Conservation (phyloP, 2,329 filamentous ascomycete genomes). For the Pseudogymnoascus sp. region DNA sequence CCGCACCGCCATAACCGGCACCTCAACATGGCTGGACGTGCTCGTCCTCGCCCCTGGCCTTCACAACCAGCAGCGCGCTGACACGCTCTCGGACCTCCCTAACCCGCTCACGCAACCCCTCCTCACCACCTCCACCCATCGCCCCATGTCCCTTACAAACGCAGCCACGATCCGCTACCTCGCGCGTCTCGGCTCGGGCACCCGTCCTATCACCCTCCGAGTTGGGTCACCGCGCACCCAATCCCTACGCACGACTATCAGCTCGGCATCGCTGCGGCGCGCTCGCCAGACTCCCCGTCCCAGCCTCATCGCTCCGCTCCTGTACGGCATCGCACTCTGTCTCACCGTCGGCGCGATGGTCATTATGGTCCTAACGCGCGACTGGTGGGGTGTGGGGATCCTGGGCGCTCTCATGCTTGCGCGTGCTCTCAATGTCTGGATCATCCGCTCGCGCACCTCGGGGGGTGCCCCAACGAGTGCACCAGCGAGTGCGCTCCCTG, state of each 20-base stretch:
- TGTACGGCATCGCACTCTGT: conserved; percentile 41
- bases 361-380: conserved; percentile 39
- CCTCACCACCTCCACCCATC: neutral
- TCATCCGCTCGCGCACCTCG: conserved; percentile 43
- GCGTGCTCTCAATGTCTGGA: conserved; percentile 46
- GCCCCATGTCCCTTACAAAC: conserved; percentile 34
- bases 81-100: conserved; percentile 37
- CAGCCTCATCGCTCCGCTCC: conserved; percentile 37
- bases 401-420: conserved; percentile 43
- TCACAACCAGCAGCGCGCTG: conserved; percentile 51
- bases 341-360: conserved; percentile 38
- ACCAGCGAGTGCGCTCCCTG: neutral
- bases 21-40: conserved; percentile 46
- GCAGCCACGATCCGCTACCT: conserved; percentile 45
- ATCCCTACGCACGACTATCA: neutral
- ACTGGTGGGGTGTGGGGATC: conserved; percentile 43
- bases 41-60: conserved; percentile 51
- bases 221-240: conserved; percentile 34
- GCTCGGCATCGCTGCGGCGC: neutral
- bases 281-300: neutral
- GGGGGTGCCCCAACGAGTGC: conserved; percentile 15
- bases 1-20: conserved; percentile 47
- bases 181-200: conserved; percentile 47
- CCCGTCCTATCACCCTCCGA: conserved; percentile 41
- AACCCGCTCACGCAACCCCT: conserved; percentile 28